Base-by-base conservation (phyloP, 345 rosid genomes). In the Diplotaxis tenuifolia region DNA sequence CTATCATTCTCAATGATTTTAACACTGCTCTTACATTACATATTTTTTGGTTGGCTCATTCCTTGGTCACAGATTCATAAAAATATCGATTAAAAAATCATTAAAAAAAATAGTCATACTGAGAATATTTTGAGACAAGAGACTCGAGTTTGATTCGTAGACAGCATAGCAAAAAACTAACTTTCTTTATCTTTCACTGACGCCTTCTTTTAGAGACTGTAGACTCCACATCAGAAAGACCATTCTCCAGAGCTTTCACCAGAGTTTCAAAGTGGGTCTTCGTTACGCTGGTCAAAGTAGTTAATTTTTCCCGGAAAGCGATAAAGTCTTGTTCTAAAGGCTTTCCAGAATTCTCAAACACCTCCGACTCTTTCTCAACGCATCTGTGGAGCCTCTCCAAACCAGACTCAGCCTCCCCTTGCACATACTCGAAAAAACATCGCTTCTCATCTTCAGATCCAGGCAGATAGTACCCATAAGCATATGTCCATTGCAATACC, bases 321-420 rank as follows among this genome's bases (percentile, higher is more conserved):
- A 4, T 31, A 45, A 67, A 52, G 3, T 50, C 14, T 16, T 16
- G 40, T 29, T 50, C 45, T 7, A n/a, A 66, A 31, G 42, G 27
- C 16, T n/a, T 28, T 16, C 31, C 19, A 66, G 47, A 45, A 11
- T 3, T 8, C 36, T 29, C 12, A 52, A 50, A 67, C 45, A 12
- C 21, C 20, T 52, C n/a, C 18, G 9, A 2, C 9, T 67, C 71
- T 7, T 3, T 31, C 71, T 67, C 71, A 10, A 53, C 71, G 31
- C 71, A 52, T 32, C 7, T 19, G 61, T 67, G 71, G 25, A 67
- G 71, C 71, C 71, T 32, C 61, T 67, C 71, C 47, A 52, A 8
- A 14, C 21, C 61, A 7, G 71, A 67, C 29, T 67, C 71, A 20
- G 71, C 71, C 31, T 67, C 61, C 12, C 61, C 71, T 67, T 67